Percentiles rank a stretch among this genome's conserved stretches.
phyloP scores from a whole-genome alignment of 2,329 filamentous ascomycete genomes.

The Teratosphaeria epicoccoides region DNA sequence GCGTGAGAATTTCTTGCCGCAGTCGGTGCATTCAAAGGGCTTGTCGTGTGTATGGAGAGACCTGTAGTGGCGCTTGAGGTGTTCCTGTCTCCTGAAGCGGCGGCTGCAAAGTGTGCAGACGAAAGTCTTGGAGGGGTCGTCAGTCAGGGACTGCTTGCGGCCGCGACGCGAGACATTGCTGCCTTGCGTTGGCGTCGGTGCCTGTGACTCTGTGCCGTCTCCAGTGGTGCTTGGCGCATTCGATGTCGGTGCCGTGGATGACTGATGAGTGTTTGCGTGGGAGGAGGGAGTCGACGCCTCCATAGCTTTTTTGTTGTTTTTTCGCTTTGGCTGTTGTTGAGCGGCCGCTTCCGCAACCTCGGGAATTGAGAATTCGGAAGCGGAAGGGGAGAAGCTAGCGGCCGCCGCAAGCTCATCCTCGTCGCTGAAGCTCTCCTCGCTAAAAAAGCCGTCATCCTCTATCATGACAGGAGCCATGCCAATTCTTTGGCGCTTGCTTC shows the following conservation, averaged over 20 bases:
- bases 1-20: conserved; percentile 97
- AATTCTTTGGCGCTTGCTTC: conserved; percentile 62
- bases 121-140: conserved; percentile 97
- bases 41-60: conserved; percentile 98
- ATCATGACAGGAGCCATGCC: conserved; percentile 41
- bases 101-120: conserved; percentile 94
- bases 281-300: conserved; percentile 36
- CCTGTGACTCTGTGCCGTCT: conserved; percentile 20
- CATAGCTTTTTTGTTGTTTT: conserved; percentile 22
- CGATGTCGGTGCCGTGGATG: conserved; percentile 33
- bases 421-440: conserved; percentile 64
- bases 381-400: conserved; percentile 53
- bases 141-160: conserved; percentile 95
- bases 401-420: conserved; percentile 57
- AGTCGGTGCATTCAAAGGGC: conserved; percentile 95
- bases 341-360: conserved; percentile 19
- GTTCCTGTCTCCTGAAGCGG: conserved; percentile 94
- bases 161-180: conserved; percentile 74
- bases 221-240: conserved; percentile 25
- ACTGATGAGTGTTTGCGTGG: conserved; percentile 30
- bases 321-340: conserved; percentile 20
- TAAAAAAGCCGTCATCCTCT: conserved; percentile 68
- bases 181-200: conserved; percentile 18
- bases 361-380: conserved; percentile 36
- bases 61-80: conserved; percentile 96